A percentile compares a stretch with the other conserved stretches of the same genome.
These are phyloP conservation scores for Colletotrichum lentis DNA, from an alignment of 2,329 filamentous ascomycete genomes.

Conservation along the genomic window DNA sequence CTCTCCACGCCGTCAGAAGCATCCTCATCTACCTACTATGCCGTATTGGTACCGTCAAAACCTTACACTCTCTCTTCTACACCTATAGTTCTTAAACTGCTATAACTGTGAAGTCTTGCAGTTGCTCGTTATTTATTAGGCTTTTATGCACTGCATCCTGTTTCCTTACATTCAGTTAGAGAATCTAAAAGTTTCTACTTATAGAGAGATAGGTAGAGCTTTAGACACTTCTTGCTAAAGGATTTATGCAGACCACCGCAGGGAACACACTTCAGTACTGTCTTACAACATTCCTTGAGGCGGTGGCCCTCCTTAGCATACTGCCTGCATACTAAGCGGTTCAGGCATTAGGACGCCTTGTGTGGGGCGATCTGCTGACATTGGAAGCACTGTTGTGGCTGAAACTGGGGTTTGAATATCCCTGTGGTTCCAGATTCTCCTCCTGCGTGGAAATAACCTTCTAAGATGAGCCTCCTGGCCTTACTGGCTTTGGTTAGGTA, in stretches of 20 bases:
- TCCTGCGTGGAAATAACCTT: too few species aligned
- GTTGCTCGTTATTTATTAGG: slow-evolving; percentile 39
- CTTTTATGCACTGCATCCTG: slow-evolving; percentile 36
- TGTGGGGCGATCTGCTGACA: too few species aligned
- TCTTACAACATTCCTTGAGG: slow-evolving; percentile 28
- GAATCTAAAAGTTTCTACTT: slow-evolving; percentile 38
- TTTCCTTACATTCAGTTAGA: slow-evolving; percentile 38
- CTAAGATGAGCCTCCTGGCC: too few species aligned
- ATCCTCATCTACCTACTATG: not conserved
- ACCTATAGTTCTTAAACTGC: slow-evolving; percentile 38
- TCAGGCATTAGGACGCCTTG: slow-evolving; percentile 38
- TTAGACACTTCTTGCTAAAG: slow-evolving; percentile 23
- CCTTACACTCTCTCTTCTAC: slow-evolving; percentile 29
- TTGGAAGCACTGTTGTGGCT: too few species aligned
- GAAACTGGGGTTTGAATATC: too few species aligned
- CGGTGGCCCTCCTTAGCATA: slow-evolving; percentile 40
- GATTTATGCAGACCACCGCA: slow-evolving; percentile 40
- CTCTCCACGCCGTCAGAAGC: not conserved
- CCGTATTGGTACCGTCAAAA: slow-evolving; percentile 31
- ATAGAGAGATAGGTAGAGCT: slow-evolving; percentile 39
- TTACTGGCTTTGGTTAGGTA: too few species aligned
- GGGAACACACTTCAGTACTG: slow-evolving; percentile 32
- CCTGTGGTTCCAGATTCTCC: too few species aligned
- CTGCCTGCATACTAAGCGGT: slow-evolving; percentile 38
- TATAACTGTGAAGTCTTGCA: slow-evolving; percentile 34